Conservation (phyloP, 2,329 filamentous ascomycete genomes). For the Fusarium ramigenum region DNA sequence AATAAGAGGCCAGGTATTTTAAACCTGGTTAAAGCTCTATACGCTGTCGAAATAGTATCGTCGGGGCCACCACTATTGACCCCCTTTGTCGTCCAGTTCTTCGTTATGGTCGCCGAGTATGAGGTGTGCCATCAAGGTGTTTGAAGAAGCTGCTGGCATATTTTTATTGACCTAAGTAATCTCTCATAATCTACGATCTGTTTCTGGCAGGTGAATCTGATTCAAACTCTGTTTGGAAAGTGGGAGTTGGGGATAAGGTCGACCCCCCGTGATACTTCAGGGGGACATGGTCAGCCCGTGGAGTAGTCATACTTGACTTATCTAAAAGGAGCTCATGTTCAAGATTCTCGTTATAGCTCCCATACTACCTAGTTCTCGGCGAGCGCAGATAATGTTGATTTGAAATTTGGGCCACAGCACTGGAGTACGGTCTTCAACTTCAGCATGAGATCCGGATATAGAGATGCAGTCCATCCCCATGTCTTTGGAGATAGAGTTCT, state of each 20-base stretch:
- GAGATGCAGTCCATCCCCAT: not conserved
- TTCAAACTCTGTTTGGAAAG: not conserved
- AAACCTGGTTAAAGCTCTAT: not conserved
- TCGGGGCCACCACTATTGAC: not conserved
- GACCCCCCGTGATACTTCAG: not conserved
- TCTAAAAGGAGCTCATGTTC: not conserved
- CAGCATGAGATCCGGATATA: not conserved
- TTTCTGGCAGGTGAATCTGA: not conserved
- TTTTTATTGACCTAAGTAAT: not conserved
- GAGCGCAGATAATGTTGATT: not conserved
- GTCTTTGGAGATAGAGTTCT: not conserved
- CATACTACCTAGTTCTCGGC: not conserved
- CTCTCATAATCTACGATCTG: not conserved
- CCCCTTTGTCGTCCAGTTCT: not conserved
- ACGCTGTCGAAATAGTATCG: not conserved
- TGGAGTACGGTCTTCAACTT: not conserved
- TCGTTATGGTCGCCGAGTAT: not conserved
- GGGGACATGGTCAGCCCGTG: not conserved
- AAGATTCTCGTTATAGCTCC: not conserved
- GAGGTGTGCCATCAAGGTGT: not conserved
- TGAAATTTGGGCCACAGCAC: not conserved
- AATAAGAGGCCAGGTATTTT: not conserved
- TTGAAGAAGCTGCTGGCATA: not conserved
- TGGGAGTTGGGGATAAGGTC: not conserved
- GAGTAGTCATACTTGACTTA: not conserved